Percentiles rank a stretch among this genome's conserved stretches.
Evolutionary conservation across 2,329 filamentous ascomycete genomes (phyloP).

Genomic region (Peltaster fructicola): DNA sequence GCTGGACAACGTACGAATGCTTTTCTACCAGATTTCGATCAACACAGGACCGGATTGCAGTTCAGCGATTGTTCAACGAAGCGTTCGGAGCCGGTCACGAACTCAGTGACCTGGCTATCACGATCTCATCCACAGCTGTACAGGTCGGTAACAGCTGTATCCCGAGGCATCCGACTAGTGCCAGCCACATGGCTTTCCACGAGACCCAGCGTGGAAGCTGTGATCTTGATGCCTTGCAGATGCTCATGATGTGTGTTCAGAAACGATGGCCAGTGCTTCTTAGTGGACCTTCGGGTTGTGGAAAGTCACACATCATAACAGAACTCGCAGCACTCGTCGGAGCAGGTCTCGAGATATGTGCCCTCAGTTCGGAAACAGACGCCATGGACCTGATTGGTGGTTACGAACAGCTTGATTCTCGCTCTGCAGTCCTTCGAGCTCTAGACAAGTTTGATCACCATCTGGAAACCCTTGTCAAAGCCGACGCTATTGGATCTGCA

Average conservation of each 20-base stretch:
- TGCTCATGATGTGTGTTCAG: slow-evolving; percentile 70
- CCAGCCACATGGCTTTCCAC: no score
- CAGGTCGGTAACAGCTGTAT: slow-evolving; percentile 45
- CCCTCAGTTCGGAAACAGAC: slow-evolving; percentile 88
- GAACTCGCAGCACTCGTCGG: slow-evolving; percentile 68
- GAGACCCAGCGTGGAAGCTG: no score
- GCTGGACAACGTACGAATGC: slow-evolving; percentile 60
- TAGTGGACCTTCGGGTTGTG: slow-evolving; percentile 67
- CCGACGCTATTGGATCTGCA: slow-evolving; percentile 1
- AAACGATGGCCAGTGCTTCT: slow-evolving; percentile 79
- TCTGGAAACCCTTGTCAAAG: slow-evolving; percentile 6
- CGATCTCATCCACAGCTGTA: slow-evolving; percentile 44
- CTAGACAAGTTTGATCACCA: slow-evolving; percentile 7
- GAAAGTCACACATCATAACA: slow-evolving; percentile 66
- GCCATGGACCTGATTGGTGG: slow-evolving; percentile 95
- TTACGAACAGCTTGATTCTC: slow-evolving; percentile 82
- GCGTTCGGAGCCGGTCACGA: slow-evolving; percentile 36
- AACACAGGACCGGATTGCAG: slow-evolving; percentile 44
- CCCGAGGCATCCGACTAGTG: slow-evolving; percentile 1
- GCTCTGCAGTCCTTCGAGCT: slow-evolving; percentile 27
- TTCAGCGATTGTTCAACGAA: slow-evolving; percentile 48
- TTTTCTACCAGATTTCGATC: slow-evolving; percentile 76
- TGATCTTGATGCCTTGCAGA: slow-evolving; percentile 63
- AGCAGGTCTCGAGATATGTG: slow-evolving; percentile 59
- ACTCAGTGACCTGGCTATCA: slow-evolving; percentile 47